Evolutionary conservation across 345 rosid species (phyloP).

Genomic region (Eucalyptus globulus): DNA sequence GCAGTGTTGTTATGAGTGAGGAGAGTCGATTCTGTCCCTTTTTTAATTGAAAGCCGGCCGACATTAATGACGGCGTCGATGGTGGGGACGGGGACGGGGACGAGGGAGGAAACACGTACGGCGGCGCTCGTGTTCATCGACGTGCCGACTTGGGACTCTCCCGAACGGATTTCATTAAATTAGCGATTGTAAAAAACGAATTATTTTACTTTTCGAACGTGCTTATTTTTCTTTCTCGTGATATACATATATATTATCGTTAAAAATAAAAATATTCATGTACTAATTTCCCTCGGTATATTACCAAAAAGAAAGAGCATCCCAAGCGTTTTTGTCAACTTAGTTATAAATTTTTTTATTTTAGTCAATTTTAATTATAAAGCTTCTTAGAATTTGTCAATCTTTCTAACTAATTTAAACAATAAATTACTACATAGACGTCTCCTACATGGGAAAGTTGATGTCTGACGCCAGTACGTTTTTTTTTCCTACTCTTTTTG

Average conservation of each 20-base stretch:
- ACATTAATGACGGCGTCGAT: neutral
- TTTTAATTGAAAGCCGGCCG: neutral
- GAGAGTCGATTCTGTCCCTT: neutral
- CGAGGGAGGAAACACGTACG: too few species aligned
- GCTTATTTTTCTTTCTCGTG: neutral
- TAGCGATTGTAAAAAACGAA: neutral
- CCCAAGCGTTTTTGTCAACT: accelerated
- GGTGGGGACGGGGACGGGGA: too few species aligned
- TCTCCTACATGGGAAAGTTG: accelerated
- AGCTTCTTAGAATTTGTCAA: accelerated
- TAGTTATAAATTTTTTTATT: accelerated
- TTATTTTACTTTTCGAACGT: neutral
- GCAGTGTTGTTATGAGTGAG: neutral
- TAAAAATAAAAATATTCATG: too few species aligned
- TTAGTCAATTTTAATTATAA: accelerated
- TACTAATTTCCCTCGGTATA: neutral
- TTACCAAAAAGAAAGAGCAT: neutral
- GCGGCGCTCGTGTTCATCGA: neutral
- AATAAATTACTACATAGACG: accelerated
- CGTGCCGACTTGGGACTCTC: neutral
- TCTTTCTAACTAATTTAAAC: accelerated
- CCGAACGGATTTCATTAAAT: neutral
- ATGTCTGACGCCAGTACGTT: accelerated
- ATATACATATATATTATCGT: neutral
- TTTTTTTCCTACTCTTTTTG: too few species aligned